Base-by-base conservation (phyloP, 306 rosid genomes). In the Biancaea sappan region DNA sequence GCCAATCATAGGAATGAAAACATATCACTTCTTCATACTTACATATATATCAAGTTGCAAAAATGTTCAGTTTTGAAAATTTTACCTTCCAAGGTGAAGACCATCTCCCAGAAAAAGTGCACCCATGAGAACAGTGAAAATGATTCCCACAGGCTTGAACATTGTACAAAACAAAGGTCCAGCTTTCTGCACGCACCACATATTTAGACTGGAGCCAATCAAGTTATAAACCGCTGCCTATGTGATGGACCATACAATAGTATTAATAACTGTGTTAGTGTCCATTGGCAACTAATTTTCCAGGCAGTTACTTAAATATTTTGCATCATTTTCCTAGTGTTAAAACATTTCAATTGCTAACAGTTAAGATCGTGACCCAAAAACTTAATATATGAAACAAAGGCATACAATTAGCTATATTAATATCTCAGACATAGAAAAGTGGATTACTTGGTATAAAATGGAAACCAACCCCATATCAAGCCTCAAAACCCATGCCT, bases 51-150 rank as follows among this genome's bases (percentile, higher is more conserved):
- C n/a, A n/a, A n/a, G n/a, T n/a, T n/a, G n/a, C n/a, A n/a, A n/a
- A n/a, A 6, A 18, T 31, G 34, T 50, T 38, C 0, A 65, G 7
- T 16, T 12, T 28, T 9, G n/a, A 1, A 71, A 38, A 38, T 6
- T n/a, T 63, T 78, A 88, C 92, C 89, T 83, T 79, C 92, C 92
- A 57, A 83, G 75, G 31, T 65, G 54, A 46, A 83, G 46, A 25
- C 68, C 67, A 53, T 88, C 88, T 7, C 88, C 83, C 3, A 85
- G 84, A 60, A 87, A 82, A 28, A 78, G 26, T 13, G 74, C 62
- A 67, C 78, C 80, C 74, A 81, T 69, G 22, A 81, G 6, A 64
- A 77, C 79, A 1, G 88, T 70, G 76, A 83, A 79, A 18, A 85
- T 31, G 18, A 88, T 85, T 58, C 60, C 86, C 2, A 79, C 3